phyloP scores from a whole-genome alignment of 352 stramenopile genomes.

The Globisporangium alternatum region DNA sequence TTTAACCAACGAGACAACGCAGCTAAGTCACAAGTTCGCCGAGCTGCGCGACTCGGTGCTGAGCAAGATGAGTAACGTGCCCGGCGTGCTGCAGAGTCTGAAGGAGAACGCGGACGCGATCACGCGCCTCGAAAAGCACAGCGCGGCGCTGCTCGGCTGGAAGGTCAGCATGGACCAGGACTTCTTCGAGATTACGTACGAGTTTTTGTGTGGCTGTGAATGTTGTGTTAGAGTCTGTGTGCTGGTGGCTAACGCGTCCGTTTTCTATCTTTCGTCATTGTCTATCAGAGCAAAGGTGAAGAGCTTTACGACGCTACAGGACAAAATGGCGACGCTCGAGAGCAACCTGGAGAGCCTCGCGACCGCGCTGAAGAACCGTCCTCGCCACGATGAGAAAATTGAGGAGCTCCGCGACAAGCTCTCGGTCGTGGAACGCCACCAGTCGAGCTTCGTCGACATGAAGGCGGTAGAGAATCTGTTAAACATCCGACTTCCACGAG shows the following conservation, averaged over 20 bases:
- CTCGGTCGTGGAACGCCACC: slow-evolving; percentile 47
- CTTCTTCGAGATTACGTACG: slow-evolving; percentile 43
- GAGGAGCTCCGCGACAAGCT: slow-evolving; percentile 56
- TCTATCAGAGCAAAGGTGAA: slow-evolving; percentile 45
- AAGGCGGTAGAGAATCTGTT: slow-evolving; percentile 68
- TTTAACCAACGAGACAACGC: slow-evolving; percentile 39
- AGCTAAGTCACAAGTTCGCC: slow-evolving; percentile 39
- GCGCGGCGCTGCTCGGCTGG: slow-evolving; percentile 53
- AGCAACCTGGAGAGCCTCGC: slow-evolving; percentile 54
- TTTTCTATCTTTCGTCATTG: not conserved
- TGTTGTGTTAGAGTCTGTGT: not conserved
- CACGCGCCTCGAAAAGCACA: slow-evolving; percentile 69
- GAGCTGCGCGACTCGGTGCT: slow-evolving; percentile 49
- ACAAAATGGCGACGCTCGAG: slow-evolving; percentile 60
- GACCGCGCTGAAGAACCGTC: slow-evolving; percentile 31
- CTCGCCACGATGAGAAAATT: slow-evolving; percentile 57
- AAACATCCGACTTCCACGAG: slow-evolving; percentile 59
- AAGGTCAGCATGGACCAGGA: slow-evolving; percentile 66
- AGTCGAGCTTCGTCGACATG: slow-evolving; percentile 48
- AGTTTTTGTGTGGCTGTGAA: not conserved
- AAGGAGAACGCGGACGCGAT: slow-evolving; percentile 54
- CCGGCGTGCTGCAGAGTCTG: slow-evolving; percentile 30
- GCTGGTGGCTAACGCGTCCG: not conserved
- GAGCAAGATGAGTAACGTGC: slow-evolving; percentile 26
- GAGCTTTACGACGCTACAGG: slow-evolving; percentile 36